phyloP scores from a whole-genome alignment of 208 protist species.

The Zelonia costaricensis region DNA sequence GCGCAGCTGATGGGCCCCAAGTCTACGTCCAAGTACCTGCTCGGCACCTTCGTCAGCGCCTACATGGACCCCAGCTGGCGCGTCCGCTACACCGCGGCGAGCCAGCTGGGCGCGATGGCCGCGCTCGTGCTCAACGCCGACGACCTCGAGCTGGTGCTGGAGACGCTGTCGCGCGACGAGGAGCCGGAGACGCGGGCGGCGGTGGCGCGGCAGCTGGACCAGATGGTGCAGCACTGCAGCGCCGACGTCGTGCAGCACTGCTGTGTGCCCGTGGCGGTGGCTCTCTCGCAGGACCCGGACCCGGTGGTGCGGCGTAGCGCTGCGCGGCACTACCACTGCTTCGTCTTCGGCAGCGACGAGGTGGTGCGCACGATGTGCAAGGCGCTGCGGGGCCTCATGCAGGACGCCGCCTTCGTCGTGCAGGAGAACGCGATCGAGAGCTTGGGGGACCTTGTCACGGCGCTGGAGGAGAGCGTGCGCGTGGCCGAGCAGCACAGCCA shows the following conservation, averaged over 20 bases:
- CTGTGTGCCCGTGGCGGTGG: constrained; percentile 34
- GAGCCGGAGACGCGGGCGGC: constrained; percentile 67
- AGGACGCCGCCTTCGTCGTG: constrained; percentile 41
- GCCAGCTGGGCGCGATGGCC: constrained; percentile 48
- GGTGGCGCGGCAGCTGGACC: constrained; percentile 60
- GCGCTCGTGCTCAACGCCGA: constrained; percentile 40
- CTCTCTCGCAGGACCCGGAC: constrained; percentile 57
- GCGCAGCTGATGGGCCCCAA: constrained; percentile 54
- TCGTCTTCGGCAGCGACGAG: constrained; percentile 45
- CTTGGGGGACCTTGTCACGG: constrained; percentile 32
- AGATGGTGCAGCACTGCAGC: constrained; percentile 31
- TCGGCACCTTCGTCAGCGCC: constrained; percentile 38
- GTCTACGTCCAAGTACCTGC: constrained; percentile 56
- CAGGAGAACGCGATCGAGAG: constrained; percentile 50
- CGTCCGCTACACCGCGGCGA: constrained; percentile 69
- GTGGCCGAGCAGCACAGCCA: constrained; percentile 19
- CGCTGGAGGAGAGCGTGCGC: constrained; percentile 19
- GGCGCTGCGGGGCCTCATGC: constrained; percentile 38
- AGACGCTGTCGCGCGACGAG: constrained; percentile 55
- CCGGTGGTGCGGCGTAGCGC: constrained; percentile 53
- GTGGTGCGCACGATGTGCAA: constrained; percentile 39
- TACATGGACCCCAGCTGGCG: constrained; percentile 73
- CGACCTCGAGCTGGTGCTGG: constrained; percentile 46
- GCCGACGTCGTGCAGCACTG: constrained; percentile 24
- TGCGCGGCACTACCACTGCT: constrained; percentile 41